phyloP scores from a whole-genome alignment of 2,329 filamentous ascomycete genomes.

The Fusarium graminum region DNA sequence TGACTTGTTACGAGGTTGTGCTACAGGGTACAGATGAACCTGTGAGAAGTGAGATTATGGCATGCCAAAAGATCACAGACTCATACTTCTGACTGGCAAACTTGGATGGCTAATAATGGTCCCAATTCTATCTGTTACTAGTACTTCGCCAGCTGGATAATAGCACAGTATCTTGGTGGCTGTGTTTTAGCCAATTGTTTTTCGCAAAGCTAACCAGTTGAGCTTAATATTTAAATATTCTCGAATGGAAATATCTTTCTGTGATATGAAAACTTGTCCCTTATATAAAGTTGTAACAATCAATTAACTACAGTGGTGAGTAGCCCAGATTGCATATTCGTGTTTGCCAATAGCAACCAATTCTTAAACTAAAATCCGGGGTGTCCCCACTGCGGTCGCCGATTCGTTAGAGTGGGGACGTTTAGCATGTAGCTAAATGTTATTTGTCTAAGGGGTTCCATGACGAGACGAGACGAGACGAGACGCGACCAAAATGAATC shows the following conservation, averaged over 20 bases:
- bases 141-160: background rate
- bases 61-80: background rate
- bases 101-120: background rate
- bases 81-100: background rate
- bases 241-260: background rate
- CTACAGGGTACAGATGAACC: background rate
- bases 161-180: constrained; percentile 16
- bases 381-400: constrained; percentile 22
- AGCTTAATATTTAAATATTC: background rate
- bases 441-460: constrained; percentile 28
- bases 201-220: background rate
- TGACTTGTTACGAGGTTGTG: background rate
- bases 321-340: background rate
- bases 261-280: too few species aligned
- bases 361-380: constrained; percentile 28
- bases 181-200: background rate
- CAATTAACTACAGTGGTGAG: background rate
- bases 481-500: constrained; percentile 23
- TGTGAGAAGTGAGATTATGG: background rate
- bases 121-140: background rate
- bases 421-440: constrained; percentile 14
- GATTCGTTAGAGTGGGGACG: constrained; percentile 28
- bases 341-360: constrained; percentile 16
- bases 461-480: constrained; percentile 21
- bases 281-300: background rate